Evolutionary conservation across 768 basidiomycete species (phyloP).

Genomic region (Stropharia rugosoannulata): DNA sequence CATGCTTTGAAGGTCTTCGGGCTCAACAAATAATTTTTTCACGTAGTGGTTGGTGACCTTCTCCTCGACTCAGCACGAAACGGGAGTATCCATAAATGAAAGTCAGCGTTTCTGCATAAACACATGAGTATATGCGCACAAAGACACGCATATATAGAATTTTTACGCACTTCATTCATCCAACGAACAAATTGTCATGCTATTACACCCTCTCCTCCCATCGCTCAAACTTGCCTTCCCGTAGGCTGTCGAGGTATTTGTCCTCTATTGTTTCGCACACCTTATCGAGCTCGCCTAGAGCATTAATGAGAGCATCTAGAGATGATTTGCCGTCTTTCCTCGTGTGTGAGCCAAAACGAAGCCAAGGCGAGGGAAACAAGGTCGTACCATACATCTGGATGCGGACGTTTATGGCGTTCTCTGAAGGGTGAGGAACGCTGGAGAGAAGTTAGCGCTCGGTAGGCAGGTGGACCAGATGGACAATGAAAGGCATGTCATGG

Average conservation of each 20-base stretch:
- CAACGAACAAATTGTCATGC: too few species aligned
- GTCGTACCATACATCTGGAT: slow-evolving; percentile 98
- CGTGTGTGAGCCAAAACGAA: not conserved
- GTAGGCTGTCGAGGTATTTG: slow-evolving; percentile 61
- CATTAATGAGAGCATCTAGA: slow-evolving; percentile 72
- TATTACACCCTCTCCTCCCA: slow-evolving; percentile 68
- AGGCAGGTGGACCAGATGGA: not conserved
- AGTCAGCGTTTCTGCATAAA: too few species aligned
- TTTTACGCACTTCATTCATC: too few species aligned
- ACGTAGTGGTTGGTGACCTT: too few species aligned
- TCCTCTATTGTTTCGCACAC: slow-evolving; percentile 73
- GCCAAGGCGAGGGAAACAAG: not conserved
- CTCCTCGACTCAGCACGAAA: too few species aligned
- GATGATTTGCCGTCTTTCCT: slow-evolving; percentile 82
- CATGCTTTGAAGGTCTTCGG: too few species aligned
- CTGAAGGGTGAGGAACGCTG: slow-evolving; percentile 94
- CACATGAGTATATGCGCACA: too few species aligned
- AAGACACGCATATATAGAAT: too few species aligned
- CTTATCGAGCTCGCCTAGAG: slow-evolving; percentile 75
- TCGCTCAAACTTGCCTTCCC: slow-evolving; percentile 51
- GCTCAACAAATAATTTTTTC: too few species aligned
- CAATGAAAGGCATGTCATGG: not conserved
- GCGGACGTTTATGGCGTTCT: slow-evolving; percentile 94
- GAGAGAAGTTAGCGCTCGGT: not conserved
- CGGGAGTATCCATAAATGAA: too few species aligned